Conservation (phyloP, 306 rosid species). For the Erythrophleum fordii region DNA sequence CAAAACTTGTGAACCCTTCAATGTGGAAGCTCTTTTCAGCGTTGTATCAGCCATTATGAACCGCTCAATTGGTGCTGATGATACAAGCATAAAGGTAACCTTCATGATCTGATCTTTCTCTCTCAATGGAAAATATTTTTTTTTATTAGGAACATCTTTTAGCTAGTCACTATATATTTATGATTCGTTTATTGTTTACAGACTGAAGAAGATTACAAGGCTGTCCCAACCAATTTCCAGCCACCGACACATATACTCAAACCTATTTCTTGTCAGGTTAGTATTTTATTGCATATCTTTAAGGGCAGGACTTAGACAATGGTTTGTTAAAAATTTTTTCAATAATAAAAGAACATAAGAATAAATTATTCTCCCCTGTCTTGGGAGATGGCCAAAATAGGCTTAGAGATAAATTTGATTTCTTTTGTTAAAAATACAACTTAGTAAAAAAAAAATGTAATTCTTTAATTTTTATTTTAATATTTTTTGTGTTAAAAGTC, state of each 20-base stretch:
- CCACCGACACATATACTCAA: conserved; percentile 44
- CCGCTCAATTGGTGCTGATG: conserved; percentile 39
- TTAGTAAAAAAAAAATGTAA: too few relatives aligned
- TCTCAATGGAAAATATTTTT: too few relatives aligned
- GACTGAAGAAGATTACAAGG: conserved; percentile 47
- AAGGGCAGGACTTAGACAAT: too few relatives aligned
- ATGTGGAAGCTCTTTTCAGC: conserved; percentile 49
- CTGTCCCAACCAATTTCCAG: conserved; percentile 32
- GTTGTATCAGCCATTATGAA: conserved; percentile 45
- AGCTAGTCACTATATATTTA: not conserved
- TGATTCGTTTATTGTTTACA: conserved; percentile 7
- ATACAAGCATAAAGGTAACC: conserved; percentile 24
- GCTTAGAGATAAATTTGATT: too few relatives aligned
- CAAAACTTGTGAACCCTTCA: conserved; percentile 41
- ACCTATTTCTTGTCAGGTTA: conserved; percentile 44
- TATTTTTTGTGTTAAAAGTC: too few relatives aligned
- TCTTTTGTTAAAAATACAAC: too few relatives aligned
- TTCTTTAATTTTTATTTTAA: too few relatives aligned
- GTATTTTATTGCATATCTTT: not conserved
- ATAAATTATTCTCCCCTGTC: too few relatives aligned
- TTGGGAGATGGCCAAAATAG: too few relatives aligned
- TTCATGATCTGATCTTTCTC: not conserved
- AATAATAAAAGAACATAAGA: too few relatives aligned
- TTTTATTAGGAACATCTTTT: not conserved
- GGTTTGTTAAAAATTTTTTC: too few relatives aligned